These are phyloP conservation scores for Suillus subaureus DNA, from an alignment of 768 basidiomycete genomes.

Conservation along the genomic window DNA sequence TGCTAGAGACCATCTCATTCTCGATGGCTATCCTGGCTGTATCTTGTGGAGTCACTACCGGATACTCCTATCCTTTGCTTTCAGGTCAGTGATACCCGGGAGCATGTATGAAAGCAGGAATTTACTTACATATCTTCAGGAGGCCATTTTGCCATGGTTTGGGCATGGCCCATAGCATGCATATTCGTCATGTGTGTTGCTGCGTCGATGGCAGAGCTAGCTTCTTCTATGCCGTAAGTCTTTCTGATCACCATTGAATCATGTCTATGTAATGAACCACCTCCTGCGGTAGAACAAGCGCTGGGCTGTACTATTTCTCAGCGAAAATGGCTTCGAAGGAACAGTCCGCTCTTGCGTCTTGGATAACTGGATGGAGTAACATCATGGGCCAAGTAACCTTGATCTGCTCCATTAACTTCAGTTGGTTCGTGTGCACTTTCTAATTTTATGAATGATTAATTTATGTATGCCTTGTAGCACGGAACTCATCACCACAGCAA, in stretches of 20 bases:
- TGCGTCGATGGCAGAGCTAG: slow-evolving; percentile 23
- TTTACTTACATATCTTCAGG: slow-evolving; percentile 10
- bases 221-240: slow-evolving; percentile 25
- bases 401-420: slow-evolving; percentile 26
- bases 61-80: slow-evolving; percentile 21
- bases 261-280: not conserved
- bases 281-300: slow-evolving; percentile 19
- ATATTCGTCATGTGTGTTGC: slow-evolving; percentile 21
- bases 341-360: slow-evolving; percentile 27
- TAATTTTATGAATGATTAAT: not conserved
- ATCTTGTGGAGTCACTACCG: slow-evolving; percentile 23
- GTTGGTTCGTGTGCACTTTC: slow-evolving; percentile 16
- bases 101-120: not conserved
- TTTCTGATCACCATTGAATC: not conserved
- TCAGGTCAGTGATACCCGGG: slow-evolving; percentile 13
- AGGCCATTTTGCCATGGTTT: slow-evolving; percentile 27
- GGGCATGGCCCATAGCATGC: slow-evolving; percentile 27
- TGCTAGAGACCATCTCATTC: slow-evolving; percentile 27
- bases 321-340: slow-evolving; percentile 29
- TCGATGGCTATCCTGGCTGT: slow-evolving; percentile 26
- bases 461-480: slow-evolving; percentile 14
- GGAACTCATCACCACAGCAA: slow-evolving; percentile 21
- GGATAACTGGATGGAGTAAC: slow-evolving; percentile 34
- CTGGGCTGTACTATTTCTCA: slow-evolving; percentile 31
- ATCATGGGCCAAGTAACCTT: slow-evolving; percentile 28